Percentiles rank a stretch among this genome's conserved stretches.
These are phyloP conservation scores for Ceratocystiopsis brevicomis DNA, from an alignment of 2,329 filamentous ascomycete genomes.

Conservation along the genomic window DNA sequence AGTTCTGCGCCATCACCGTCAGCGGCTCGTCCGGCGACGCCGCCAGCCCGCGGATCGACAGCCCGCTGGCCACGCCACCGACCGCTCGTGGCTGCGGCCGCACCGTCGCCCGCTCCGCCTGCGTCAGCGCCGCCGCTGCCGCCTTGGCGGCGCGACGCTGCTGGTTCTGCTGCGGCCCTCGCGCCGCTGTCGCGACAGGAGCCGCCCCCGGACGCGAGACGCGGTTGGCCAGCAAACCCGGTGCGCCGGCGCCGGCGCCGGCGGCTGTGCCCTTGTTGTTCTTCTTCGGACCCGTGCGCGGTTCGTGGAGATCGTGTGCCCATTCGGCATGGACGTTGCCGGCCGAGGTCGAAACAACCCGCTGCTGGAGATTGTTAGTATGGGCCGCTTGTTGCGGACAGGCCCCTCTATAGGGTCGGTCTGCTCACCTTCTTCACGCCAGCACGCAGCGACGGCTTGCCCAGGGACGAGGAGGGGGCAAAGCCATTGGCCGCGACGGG, in stretches of 20 bases:
- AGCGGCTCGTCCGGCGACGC: slow-evolving; percentile 33
- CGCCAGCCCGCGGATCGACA: slow-evolving; percentile 55
- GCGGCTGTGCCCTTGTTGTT: slow-evolving; percentile 13
- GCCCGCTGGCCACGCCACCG: slow-evolving; percentile 19
- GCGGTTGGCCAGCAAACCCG: slow-evolving; percentile 27
- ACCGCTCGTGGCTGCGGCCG: too few species aligned
- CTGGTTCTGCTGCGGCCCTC: slow-evolving; percentile 4
- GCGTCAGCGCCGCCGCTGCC: slow-evolving; percentile 24
- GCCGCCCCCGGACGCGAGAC: slow-evolving; percentile 16
- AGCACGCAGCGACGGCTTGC: slow-evolving; percentile 51
- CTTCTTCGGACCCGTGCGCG: background rate
- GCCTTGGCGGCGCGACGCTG: slow-evolving; percentile 22
- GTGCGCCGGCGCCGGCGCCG: slow-evolving; percentile 3
- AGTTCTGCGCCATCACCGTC: slow-evolving; percentile 60
- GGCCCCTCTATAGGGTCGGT: too few species aligned
- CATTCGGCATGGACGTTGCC: slow-evolving; percentile 46
- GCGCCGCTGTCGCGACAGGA: slow-evolving; percentile 4
- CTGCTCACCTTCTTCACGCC: slow-evolving; percentile 47
- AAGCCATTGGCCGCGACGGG: slow-evolving; percentile 17
- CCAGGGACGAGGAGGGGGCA: slow-evolving; percentile 15
- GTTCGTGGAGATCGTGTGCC: slow-evolving; percentile 49
- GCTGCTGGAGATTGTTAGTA: slow-evolving; percentile 6
- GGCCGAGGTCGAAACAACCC: slow-evolving; percentile 13
- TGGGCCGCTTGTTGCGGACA: background rate
- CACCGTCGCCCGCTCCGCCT: background rate